Conservation (phyloP, 495 filamentous ascomycete species). For the Hypoxylon perforatum region DNA sequence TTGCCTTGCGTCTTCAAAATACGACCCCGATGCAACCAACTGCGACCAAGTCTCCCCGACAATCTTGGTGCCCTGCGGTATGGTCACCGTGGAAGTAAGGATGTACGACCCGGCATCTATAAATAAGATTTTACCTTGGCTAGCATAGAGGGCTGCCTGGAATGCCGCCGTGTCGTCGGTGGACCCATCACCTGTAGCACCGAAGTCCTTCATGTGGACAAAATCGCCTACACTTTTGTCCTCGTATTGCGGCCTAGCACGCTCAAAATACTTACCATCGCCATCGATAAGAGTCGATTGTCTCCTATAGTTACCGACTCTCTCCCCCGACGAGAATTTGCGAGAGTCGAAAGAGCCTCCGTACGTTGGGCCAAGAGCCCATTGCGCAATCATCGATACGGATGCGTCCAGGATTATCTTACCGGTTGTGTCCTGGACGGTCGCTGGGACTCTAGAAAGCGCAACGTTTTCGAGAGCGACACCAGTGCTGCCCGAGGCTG, state of each 20-base stretch:
- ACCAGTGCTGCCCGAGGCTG: slow-evolving; percentile 48
- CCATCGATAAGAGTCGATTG: slow-evolving; percentile 43
- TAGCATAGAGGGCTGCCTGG: slow-evolving; percentile 20
- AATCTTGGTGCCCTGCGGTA: slow-evolving; percentile 62
- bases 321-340: slow-evolving; percentile 20
- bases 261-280: slow-evolving; percentile 68
- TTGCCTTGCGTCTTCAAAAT: slow-evolving; percentile 56
- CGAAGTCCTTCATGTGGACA: slow-evolving; percentile 39
- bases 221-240: slow-evolving; percentile 53
- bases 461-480: slow-evolving; percentile 74
- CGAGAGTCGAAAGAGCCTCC: slow-evolving; percentile 12
- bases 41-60: slow-evolving; percentile 61
- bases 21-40: slow-evolving; percentile 56
- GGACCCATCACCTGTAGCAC: slow-evolving; percentile 45
- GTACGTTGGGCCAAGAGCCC: slow-evolving; percentile 28
- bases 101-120: slow-evolving; percentile 67
- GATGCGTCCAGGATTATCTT: slow-evolving; percentile 66
- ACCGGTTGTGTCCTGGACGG: slow-evolving; percentile 49
- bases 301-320: slow-evolving; percentile 22
- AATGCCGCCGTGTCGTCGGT: slow-evolving; percentile 49
- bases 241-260: slow-evolving; percentile 76
- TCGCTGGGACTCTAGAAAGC: slow-evolving; percentile 47
- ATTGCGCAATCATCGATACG: slow-evolving; percentile 50
- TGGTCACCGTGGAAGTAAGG: slow-evolving; percentile 54
- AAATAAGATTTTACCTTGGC: slow-evolving; percentile 68